Evolutionary conservation across 148 eudicot genomes (phyloP), one percentile per base, ranked within the genome.

Genomic region (Amaranthus palmeri): DNA sequence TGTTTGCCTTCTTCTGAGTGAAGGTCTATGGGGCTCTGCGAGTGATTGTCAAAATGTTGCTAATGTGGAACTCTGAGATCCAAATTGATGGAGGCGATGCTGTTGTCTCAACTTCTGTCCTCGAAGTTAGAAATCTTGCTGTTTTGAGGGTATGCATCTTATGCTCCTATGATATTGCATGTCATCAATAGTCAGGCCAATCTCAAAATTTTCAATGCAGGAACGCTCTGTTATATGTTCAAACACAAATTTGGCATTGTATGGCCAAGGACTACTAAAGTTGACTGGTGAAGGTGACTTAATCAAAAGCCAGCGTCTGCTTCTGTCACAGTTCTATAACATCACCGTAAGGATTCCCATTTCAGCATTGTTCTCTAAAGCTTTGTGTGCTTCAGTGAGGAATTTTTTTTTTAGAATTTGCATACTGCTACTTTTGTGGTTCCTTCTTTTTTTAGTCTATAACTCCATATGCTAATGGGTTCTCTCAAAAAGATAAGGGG

Each of bases 1-100:
- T 10, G 60, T n/a, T 52, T 61, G 15, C 45, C 49, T 54, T 65
- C 61, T 65, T 77, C n/a, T 69, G 72, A 43, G 36, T 81, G 81
- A 78, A 91, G 97, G 93, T 91, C 65, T 85, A 82, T 81, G 97
- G 97, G 74, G 91, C 93, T 59, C 72, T 88, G 44, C 83, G 93
- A 74, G 86, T 88, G 54, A 82, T 87, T 80, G 93, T 88, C 70
- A 91, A 91, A 71, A 87, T 91, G 91, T 80, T 91, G 70, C 86
- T 91, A 70, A 91, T 91, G 97, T 86, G 88, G 93, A 85, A 91
- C 71, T 85, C 97, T 73, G 76, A 67, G 75, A 81, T 91, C 72
- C 79, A 85, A 80, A 86, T 91, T 67, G 86, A 91, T 74, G 91
- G 91, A 57, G 97, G 86, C 67, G 77, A 77, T 59, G 74, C 79